Conservation (phyloP, 2,329 filamentous ascomycete species). For the Diaporthe sp. region DNA sequence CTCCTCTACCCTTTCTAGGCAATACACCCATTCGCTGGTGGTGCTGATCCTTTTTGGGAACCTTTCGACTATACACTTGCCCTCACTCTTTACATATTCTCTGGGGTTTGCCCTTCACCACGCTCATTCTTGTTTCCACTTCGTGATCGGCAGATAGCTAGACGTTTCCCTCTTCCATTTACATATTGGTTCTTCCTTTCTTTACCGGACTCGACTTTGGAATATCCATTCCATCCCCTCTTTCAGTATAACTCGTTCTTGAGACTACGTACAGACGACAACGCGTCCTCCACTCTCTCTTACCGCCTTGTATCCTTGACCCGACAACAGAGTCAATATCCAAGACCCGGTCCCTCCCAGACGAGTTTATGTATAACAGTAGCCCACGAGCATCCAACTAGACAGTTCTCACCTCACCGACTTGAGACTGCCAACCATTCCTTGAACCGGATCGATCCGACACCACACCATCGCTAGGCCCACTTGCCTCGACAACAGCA, state of each 20-base stretch:
- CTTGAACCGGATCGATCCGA: conserved; percentile 52
- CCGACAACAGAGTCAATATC: conserved; percentile 38
- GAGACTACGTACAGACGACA: conserved; percentile 43
- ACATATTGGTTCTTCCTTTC: conserved; percentile 65
- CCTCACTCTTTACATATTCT: conserved; percentile 59
- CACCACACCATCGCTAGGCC: conserved; percentile 56
- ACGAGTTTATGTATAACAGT: conserved; percentile 54
- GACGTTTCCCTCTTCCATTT: conserved; percentile 57
- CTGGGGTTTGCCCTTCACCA: conserved; percentile 57
- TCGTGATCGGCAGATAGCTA: conserved; percentile 64
- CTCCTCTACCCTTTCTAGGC: conserved; percentile 31
- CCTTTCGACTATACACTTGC: conserved; percentile 49
- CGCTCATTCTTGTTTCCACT: conserved; percentile 55
- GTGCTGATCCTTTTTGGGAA: conserved; percentile 57
- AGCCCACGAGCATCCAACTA: conserved; percentile 47
- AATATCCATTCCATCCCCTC: conserved; percentile 59
- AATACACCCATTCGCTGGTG: conserved; percentile 44
- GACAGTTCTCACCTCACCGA: conserved; percentile 44
- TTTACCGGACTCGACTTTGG: conserved; percentile 60
- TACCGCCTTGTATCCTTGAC: conserved; percentile 37
- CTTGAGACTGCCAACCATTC: conserved; percentile 61
- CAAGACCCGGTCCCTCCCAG: conserved; percentile 41
- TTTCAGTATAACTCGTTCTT: conserved; percentile 53
- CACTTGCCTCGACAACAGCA: conserved; percentile 44
- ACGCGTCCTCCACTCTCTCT: conserved; percentile 42